Base-by-base conservation (phyloP, 805 yeast genomes). In the Ogataea degrootiae region DNA sequence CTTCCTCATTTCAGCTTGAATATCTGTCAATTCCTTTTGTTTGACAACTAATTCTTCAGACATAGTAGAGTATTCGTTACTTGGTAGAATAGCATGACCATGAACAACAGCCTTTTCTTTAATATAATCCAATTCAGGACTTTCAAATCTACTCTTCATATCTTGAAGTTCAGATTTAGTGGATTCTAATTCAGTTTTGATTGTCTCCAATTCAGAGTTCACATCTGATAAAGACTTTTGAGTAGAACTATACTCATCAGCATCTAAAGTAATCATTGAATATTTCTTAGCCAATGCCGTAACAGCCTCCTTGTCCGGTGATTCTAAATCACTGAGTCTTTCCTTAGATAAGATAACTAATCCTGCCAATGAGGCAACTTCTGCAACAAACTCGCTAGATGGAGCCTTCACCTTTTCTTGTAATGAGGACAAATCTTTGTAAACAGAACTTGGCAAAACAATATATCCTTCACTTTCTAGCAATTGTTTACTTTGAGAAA, bases 301-400 rank as follows among this genome's bases (percentile, higher is more conserved):
- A 4, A 54, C 45, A 38, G 44, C 19, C 38, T 53, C 50, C n/a
- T 50, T 54, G 14, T 57, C 41, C 21, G 60, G 56, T 2, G 37
- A 37, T 17, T 51, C 41, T 36, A 60, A 37, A 11, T 41, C 38
- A n/a, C 51, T 44, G 34, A 51, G 41, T 22, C 56, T 59, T 14
- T 46, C 49, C 17, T 45, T 46, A 12, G 59, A 44, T 8, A 62
- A 19, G 2, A 55, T 47, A 8, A 52, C 43, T 33, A 57, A 42
- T 14, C 65, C 68, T 16, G 49, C 43, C 6, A 44, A 39, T 5
- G 56, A 52, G 0, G 75, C 72, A 42, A 62, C 58, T 16, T 62
- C 62, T 29, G 61, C 52, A n/a, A 75, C 50, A 36, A 61, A 60
- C 0, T 66, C 69, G 5, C 52, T 29, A 2, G 68, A 52, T 14